These are phyloP conservation scores for Cryptosporidium viatorum DNA, from an alignment of 169 alveolate genomes.

Conservation along the genomic window DNA sequence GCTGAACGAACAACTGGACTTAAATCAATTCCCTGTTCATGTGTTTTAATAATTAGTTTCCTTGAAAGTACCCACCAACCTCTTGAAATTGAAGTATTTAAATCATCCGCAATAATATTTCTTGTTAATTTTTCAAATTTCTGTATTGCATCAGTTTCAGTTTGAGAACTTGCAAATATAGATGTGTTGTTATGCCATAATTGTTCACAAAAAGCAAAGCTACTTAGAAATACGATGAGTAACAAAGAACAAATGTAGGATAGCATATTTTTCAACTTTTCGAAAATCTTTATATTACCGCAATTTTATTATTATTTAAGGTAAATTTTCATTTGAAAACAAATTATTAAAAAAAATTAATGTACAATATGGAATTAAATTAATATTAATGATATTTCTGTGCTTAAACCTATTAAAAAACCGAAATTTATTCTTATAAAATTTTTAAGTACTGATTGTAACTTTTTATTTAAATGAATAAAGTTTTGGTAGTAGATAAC, in stretches of 20 bases:
- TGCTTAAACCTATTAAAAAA: background rate
- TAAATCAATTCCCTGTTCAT: conserved; percentile 63
- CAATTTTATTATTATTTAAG: background rate
- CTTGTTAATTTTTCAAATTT: background rate
- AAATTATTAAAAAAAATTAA: background rate
- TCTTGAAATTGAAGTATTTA: conserved; percentile 59
- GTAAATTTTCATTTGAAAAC: background rate
- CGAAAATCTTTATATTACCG: background rate
- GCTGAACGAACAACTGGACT: conserved; percentile 62
- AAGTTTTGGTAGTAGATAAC: conserved; percentile 54
- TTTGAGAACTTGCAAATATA: background rate
- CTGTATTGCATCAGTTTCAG: conserved; percentile 42
- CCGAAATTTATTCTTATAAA: background rate
- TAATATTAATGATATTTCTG: background rate
- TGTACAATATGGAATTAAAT: background rate
- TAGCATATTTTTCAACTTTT: background rate
- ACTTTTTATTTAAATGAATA: conserved; percentile 2
- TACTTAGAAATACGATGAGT: background rate
- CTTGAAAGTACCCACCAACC: conserved; percentile 73
- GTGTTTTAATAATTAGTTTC: conserved; percentile 38
- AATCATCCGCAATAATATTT: conserved; percentile 37
- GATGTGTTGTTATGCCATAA: conserved; percentile 2
- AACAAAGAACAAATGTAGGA: background rate
- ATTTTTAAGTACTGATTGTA: background rate
- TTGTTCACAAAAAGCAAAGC: background rate